Evolutionary conservation across 352 stramenopile genomes (phyloP).

Genomic region (Phytophthora litchii): DNA sequence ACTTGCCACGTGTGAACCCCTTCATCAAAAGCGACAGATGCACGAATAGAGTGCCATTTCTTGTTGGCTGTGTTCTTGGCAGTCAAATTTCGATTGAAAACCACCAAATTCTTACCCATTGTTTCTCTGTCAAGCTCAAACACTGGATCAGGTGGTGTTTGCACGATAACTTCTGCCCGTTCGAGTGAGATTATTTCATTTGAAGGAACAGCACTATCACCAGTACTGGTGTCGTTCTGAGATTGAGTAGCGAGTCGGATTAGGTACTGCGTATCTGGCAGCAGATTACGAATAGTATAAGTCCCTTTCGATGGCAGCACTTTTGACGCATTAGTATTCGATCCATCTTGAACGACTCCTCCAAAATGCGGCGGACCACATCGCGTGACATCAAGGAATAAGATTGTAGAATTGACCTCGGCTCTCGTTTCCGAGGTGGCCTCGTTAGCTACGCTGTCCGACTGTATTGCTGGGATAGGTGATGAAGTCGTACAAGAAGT

Average conservation of each 20-base stretch:
- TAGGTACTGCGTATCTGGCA: conserved; percentile 52
- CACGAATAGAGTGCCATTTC: conserved; percentile 90
- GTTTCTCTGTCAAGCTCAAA: conserved; percentile 73
- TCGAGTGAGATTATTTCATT: background rate
- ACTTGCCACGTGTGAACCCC: conserved; percentile 91
- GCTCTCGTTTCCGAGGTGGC: background rate
- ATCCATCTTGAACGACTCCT: background rate
- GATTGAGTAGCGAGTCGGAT: conserved; percentile 35
- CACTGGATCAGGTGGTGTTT: conserved; percentile 61
- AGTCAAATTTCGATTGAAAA: conserved; percentile 78
- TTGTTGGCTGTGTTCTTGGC: conserved; percentile 90
- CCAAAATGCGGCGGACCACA: background rate
- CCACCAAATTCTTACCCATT: conserved; percentile 77
- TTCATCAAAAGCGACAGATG: conserved; percentile 66
- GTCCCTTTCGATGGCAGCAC: conserved; percentile 42
- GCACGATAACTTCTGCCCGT: conserved; percentile 35
- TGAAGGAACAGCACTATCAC: background rate
- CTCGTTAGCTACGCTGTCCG: background rate
- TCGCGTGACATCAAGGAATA: conserved; percentile 27
- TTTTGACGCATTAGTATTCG: conserved; percentile 8
- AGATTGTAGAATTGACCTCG: conserved; percentile 3
- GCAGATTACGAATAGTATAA: conserved; percentile 46
- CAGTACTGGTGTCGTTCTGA: background rate
- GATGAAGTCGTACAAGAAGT: background rate
- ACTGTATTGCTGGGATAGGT: background rate